Percentiles rank a stretch among this genome's conserved stretches.
phyloP scores from a whole-genome alignment of 805 yeast genomes.

The Priceomyces medius region DNA sequence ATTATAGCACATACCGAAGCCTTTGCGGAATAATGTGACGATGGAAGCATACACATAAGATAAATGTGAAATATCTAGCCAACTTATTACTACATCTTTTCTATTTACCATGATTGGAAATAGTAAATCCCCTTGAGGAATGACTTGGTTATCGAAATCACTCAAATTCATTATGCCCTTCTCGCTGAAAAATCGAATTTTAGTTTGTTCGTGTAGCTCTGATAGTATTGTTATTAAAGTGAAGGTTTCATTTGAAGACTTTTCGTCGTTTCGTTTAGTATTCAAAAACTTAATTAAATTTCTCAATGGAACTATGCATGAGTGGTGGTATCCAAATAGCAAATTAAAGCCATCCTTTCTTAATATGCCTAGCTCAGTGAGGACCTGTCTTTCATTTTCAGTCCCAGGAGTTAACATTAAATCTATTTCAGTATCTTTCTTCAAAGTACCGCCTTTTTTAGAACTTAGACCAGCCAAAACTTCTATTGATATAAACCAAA shows the following conservation, averaged over 20 bases:
- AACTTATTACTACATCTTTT: constrained; percentile 22
- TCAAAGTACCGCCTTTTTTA: constrained; percentile 54
- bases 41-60: constrained; percentile 35
- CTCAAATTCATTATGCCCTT: constrained; percentile 24
- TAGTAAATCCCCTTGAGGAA: constrained; percentile 20
- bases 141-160: constrained; percentile 25
- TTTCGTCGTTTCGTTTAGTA: constrained; percentile 16
- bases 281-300: constrained; percentile 33
- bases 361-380: constrained; percentile 38
- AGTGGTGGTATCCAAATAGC: constrained; percentile 44
- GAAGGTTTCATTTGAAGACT: constrained; percentile 15
- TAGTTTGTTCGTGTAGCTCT: constrained; percentile 28
- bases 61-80: constrained; percentile 58
- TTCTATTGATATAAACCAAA: constrained; percentile 58
- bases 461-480: constrained; percentile 54
- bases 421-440: constrained; percentile 45
- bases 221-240: constrained; percentile 26
- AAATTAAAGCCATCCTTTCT: constrained; percentile 43
- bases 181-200: constrained; percentile 27
- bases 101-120: constrained; percentile 13
- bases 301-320: constrained; percentile 26
- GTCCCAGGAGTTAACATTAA: constrained; percentile 22
- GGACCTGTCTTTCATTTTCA: constrained; percentile 25
- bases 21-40: constrained; percentile 34
- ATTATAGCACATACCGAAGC: constrained; percentile 28